A percentile compares a stretch with the other conserved stretches of the same genome.
Evolutionary conservation across 1,284 basidiomycete species (phyloP).

Genomic region (Uromyces viciae-fabae): DNA sequence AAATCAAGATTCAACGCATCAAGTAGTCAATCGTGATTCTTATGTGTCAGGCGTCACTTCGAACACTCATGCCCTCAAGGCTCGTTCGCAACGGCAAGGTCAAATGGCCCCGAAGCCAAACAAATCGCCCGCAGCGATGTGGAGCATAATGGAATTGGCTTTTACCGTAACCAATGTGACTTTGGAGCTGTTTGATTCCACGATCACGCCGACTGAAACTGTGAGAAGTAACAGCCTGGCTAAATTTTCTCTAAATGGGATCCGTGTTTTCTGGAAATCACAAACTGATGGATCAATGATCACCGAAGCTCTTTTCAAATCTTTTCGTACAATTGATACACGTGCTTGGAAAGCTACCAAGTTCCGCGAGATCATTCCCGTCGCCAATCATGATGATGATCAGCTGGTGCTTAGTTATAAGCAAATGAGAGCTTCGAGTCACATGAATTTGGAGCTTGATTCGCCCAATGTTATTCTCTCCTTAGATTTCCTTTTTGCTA

Average conservation of each 20-base stretch:
- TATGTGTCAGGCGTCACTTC: background rate
- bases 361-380: conserved; percentile 93
- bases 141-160: conserved; percentile 71
- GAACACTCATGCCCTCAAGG: background rate
- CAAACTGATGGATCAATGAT: conserved; percentile 79
- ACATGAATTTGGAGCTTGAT: conserved; percentile 83
- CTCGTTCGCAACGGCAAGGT: conserved; percentile 1
- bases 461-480: conserved; percentile 91
- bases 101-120: conserved; percentile 48
- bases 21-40: background rate
- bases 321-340: conserved; percentile 87
- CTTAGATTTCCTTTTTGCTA: conserved; percentile 82
- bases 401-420: conserved; percentile 94
- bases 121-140: conserved; percentile 63
- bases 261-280: conserved; percentile 74
- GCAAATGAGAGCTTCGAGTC: conserved; percentile 63
- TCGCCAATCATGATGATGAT: conserved; percentile 80
- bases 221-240: conserved; percentile 78
- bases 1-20: conserved; percentile 15
- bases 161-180: conserved; percentile 73
- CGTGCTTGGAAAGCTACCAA: conserved; percentile 69
- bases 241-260: conserved; percentile 76
- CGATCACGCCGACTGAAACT: conserved; percentile 63
- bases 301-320: conserved; percentile 79
- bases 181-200: conserved; percentile 81